Base-by-base conservation (phyloP, 441 rosid genomes). In the Populus hybrid region DNA sequence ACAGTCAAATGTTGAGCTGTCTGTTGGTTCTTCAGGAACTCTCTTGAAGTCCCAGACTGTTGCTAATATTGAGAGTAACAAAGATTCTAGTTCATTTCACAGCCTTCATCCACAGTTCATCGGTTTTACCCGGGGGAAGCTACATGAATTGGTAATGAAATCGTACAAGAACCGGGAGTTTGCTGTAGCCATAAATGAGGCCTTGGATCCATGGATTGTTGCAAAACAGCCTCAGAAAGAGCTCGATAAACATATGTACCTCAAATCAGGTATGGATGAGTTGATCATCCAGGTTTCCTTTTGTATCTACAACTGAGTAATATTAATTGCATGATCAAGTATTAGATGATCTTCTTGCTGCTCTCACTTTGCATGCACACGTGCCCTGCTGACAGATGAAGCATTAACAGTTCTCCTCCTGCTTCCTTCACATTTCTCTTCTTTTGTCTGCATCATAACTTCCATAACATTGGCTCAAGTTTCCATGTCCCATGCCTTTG, bases 101-200 rank as follows among this genome's bases (percentile, higher is more conserved):
- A 81, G 83, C 75, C 74, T 82, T 84, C 95, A 97, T 74, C 99
- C 99, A 42, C 99, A 97, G 83, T 97, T 93, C 82, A 87, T 94
- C 82, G 99, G 98, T 80, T 97, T 86, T 85, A 91, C 91, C 82
- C 89, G 96, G 77, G 98, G 98, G 79, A 94, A 92, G 88, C 93
- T 97, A 73, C 98, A 97, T 86, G 97, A 91, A 81, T 83, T 97
- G 89, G 97, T 97, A 67, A 97, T 97, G 99, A 94, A 92, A 89
- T 92, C 98, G 18, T 97, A 88, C 84, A 93, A 93, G 87, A 93
- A 92, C 83, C 87, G 99, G 74, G 99, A 94, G 83, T 94, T 97
- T 86, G 94, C 99, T 83, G 97, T 97, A 46, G 98, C 97, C 75
- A 89, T 93, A 80, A 97, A 95, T 81, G 99, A 97, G 88, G 98